phyloP scores from a whole-genome alignment of 2,329 filamentous ascomycete genomes.

The Exophiala oligosperma region DNA sequence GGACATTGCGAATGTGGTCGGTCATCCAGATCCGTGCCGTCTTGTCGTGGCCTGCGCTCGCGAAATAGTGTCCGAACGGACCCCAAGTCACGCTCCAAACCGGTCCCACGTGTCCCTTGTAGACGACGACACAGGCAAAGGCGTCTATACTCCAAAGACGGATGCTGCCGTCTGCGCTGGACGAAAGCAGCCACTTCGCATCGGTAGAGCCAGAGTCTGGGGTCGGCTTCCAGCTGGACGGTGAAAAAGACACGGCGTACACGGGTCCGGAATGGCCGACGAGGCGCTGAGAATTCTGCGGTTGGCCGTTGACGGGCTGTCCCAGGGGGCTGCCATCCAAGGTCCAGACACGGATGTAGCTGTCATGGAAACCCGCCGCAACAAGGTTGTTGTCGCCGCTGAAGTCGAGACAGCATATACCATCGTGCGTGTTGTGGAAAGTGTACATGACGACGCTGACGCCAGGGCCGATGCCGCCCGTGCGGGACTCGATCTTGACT shows the following conservation, averaged over 20 bases:
- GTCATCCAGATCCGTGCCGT: constrained; percentile 90
- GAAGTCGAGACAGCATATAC: constrained; percentile 91
- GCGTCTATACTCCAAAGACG: constrained; percentile 91
- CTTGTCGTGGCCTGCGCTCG: constrained; percentile 83
- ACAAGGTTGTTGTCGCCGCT: constrained; percentile 86
- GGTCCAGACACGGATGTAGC: constrained; percentile 93
- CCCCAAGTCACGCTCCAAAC: constrained; percentile 88
- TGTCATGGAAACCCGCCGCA: constrained; percentile 86
- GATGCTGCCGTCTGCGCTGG: constrained; percentile 81
- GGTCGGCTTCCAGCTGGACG: constrained; percentile 56
- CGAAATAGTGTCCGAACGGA: constrained; percentile 93
- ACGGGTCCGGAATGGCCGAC: constrained; percentile 90
- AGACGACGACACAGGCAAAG: constrained; percentile 90
- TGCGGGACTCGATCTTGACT: constrained; percentile 82
- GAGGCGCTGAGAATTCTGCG: constrained; percentile 70
- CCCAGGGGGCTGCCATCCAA: constrained; percentile 80
- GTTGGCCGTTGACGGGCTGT: constrained; percentile 64
- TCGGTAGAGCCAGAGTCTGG: constrained; percentile 51
- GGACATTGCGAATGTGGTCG: constrained; percentile 84
- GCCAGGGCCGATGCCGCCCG: constrained; percentile 77
- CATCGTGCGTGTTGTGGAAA: constrained; percentile 94
- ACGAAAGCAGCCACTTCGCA: constrained; percentile 79
- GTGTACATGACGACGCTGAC: constrained; percentile 97
- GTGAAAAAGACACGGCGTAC: constrained; percentile 86
- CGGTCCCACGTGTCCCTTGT: constrained; percentile 88